phyloP scores from a whole-genome alignment of 1,139 yeast genomes.

The Fermentozyma sake region DNA sequence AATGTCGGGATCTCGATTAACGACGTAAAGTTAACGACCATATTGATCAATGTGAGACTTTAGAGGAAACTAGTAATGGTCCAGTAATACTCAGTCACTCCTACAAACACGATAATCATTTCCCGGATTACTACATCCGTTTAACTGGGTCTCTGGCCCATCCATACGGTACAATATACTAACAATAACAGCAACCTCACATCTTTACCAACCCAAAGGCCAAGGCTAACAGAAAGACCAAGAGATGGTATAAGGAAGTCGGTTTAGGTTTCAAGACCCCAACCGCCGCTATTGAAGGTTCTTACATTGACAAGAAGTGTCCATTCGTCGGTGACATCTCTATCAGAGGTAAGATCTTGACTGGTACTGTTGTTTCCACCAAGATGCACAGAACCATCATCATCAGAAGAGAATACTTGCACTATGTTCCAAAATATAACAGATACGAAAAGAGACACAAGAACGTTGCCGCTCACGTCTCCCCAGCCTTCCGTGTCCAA shows the following conservation, averaged over 20 bases:
- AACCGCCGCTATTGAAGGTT: slow-evolving; percentile 95
- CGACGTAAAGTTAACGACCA: too few species aligned
- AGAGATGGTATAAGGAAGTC: slow-evolving; percentile 99
- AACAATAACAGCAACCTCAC: slow-evolving; percentile 99
- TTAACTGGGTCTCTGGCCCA: too few species aligned
- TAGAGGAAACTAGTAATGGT: too few species aligned
- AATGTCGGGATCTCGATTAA: too few species aligned
- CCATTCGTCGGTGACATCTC: slow-evolving; percentile 97
- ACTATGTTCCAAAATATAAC: slow-evolving; percentile 99
- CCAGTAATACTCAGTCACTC: too few species aligned
- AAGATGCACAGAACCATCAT: slow-evolving; percentile 99
- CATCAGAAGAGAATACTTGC: slow-evolving; percentile 99
- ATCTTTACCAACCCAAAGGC: slow-evolving; percentile 99
- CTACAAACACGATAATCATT: too few species aligned
- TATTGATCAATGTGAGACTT: too few species aligned
- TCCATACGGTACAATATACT: too few species aligned
- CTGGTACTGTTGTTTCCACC: slow-evolving; percentile 99
- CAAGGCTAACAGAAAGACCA: slow-evolving; percentile 97
- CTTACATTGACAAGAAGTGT: slow-evolving; percentile 99
- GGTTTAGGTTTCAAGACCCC: slow-evolving; percentile 99
- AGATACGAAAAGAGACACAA: slow-evolving; percentile 99
- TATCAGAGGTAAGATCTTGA: slow-evolving; percentile 99
- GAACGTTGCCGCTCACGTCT: slow-evolving; percentile 99
- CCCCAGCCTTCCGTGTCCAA: slow-evolving; percentile 99
- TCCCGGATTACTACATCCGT: too few species aligned